Percentiles rank a stretch among this genome's conserved stretches.
Conservation (phyloP, 2,329 filamentous ascomycete species). For the Sporothrix mexicana region DNA sequence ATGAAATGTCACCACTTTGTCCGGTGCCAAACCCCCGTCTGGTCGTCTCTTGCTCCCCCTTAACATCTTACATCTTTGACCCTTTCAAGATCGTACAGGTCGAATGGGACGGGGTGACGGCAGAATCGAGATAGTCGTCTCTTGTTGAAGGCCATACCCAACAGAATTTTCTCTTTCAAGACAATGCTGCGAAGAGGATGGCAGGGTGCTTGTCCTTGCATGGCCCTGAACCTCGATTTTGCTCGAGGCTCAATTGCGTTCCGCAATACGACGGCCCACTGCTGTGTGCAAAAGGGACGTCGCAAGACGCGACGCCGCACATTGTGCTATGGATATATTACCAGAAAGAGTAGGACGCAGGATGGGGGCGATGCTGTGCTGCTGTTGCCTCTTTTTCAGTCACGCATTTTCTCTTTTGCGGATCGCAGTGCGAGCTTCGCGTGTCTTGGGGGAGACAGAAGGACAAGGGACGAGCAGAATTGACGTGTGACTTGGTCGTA, state of each 20-base stretch:
- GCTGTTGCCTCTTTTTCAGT: neutral
- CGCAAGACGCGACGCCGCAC: slow-evolving; percentile 33
- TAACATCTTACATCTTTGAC: too few species aligned
- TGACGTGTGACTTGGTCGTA: neutral
- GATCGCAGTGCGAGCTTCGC: neutral
- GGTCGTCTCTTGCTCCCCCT: too few species aligned
- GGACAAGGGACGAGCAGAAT: neutral
- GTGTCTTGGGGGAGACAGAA: neutral
- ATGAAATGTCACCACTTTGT: too few species aligned
- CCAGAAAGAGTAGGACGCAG: neutral
- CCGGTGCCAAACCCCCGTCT: too few species aligned
- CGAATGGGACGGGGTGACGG: neutral
- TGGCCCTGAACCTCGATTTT: too few species aligned
- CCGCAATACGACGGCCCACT: neutral
- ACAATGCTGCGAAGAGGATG: too few species aligned
- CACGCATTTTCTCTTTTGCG: neutral
- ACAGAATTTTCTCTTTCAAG: too few species aligned
- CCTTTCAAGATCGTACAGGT: neutral
- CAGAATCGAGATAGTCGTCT: neutral
- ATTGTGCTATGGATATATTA: neutral
- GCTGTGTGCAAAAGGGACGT: neutral
- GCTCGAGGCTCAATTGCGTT: neutral
- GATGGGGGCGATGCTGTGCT: neutral
- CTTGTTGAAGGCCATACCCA: too few species aligned
- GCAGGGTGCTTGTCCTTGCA: neutral